Percentiles rank a stretch among this genome's conserved stretches.
phyloP scores from a whole-genome alignment of 2,329 filamentous ascomycete genomes.

The Cercospora beticola region DNA sequence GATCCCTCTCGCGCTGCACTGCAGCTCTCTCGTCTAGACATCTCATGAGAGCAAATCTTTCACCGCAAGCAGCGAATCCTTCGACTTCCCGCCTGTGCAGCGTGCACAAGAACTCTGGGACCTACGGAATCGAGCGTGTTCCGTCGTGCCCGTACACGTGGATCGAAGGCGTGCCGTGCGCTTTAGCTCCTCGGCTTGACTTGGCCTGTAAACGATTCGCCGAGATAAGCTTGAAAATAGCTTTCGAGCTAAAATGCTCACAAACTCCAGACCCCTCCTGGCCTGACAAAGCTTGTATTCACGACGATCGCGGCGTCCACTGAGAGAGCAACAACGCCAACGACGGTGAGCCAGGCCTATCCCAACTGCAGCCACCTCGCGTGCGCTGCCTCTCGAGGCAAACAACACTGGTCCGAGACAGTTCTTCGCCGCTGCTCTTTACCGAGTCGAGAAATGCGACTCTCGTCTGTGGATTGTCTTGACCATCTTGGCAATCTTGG shows the following conservation, averaged over 20 bases:
- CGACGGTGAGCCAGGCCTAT: background rate
- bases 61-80: background rate
- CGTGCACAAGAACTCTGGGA: conserved; percentile 5
- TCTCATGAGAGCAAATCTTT: background rate
- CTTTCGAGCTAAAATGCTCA: conserved; percentile 11
- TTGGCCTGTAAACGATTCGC: conserved; percentile 14
- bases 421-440: background rate
- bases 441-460: background rate
- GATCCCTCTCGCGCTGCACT: background rate
- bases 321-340: background rate
- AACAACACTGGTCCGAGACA: background rate
- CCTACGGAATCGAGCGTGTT: conserved; percentile 1
- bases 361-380: background rate
- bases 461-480: background rate
- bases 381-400: background rate
- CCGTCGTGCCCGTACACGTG: conserved; percentile 16
- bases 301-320: background rate
- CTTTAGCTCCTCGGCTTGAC: conserved; percentile 9
- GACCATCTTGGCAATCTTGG: background rate
- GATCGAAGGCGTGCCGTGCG: conserved; percentile 4
- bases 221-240: conserved; percentile 22
- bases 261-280: background rate
- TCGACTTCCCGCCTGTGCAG: background rate
- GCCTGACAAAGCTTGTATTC: conserved; percentile 16
- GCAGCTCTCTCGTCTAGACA: background rate